A percentile compares a stretch with the other conserved stretches of the same genome.
These are phyloP conservation scores for Globisporangium uncinulatum DNA, from an alignment of 352 stramenopile genomes.

Conservation along the genomic window DNA sequence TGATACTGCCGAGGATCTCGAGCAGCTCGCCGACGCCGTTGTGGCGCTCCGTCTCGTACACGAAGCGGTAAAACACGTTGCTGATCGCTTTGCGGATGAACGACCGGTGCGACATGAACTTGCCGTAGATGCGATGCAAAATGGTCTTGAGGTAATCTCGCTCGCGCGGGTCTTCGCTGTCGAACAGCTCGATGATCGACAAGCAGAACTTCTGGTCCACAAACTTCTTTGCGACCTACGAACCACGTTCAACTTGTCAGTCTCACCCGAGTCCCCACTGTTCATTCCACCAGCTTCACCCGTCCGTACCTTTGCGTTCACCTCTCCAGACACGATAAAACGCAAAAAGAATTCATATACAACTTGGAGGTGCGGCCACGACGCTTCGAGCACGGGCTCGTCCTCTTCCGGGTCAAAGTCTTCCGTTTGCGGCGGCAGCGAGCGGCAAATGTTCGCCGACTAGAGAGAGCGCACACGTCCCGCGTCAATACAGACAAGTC, in stretches of 20 bases:
- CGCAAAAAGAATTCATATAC: conserved; percentile 99
- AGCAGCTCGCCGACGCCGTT: conserved; percentile 97
- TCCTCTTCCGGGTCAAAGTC: conserved; percentile 90
- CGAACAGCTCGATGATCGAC: conserved; percentile 58
- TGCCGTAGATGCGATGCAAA: conserved; percentile 98
- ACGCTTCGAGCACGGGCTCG: conserved; percentile 94
- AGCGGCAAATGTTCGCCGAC: conserved; percentile 72
- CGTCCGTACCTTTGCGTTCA: conserved; percentile 89
- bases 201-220: conserved; percentile 91
- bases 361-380: conserved; percentile 97
- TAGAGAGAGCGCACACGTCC: conserved; percentile 6
- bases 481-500: neutral
- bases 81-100: conserved; percentile 98
- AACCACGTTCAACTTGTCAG: neutral
- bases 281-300: no score
- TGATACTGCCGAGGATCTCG: conserved; percentile 98
- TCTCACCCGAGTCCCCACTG: no score
- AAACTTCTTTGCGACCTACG: conserved; percentile 93
- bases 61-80: conserved; percentile 98
- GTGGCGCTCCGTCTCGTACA: conserved; percentile 96
- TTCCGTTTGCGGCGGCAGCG: no score
- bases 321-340: conserved; percentile 97
- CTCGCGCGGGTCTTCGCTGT: conserved; percentile 96
- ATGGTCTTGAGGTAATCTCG: conserved; percentile 99
- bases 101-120: conserved; percentile 98